These are phyloP conservation scores for Pterocarpus santalinus DNA, from an alignment of 306 rosid species.

Conservation along the genomic window DNA sequence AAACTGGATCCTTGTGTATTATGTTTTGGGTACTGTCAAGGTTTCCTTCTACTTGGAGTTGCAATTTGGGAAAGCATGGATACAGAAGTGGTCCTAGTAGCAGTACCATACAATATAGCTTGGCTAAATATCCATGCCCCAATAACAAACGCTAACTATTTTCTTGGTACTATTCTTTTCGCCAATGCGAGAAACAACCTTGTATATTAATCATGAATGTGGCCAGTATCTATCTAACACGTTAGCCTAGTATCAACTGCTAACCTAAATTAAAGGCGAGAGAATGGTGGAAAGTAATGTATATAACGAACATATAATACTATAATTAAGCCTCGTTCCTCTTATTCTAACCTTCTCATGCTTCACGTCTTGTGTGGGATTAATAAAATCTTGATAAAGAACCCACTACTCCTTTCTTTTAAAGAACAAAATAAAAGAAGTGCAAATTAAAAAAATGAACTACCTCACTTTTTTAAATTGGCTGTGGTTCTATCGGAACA, in stretches of 20 bases:
- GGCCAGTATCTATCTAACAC: background rate
- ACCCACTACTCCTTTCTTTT: background rate
- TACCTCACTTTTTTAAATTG: background rate
- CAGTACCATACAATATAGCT: background rate
- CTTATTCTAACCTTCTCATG: background rate
- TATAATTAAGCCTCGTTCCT: slow-evolving; percentile 33
- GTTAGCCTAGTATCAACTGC: background rate
- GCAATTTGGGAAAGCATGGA: slow-evolving; percentile 46
- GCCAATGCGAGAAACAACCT: slow-evolving; percentile 30
- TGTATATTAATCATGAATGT: slow-evolving; percentile 4
- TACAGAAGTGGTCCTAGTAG: slow-evolving; percentile 43
- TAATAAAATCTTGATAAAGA: slow-evolving; percentile 21
- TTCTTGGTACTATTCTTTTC: slow-evolving; percentile 35
- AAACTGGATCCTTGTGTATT: slow-evolving; percentile 38
- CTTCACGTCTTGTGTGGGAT: background rate
- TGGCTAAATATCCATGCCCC: slow-evolving; percentile 19
- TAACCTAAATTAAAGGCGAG: slow-evolving; percentile 21
- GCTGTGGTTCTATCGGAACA: background rate
- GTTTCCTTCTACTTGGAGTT: slow-evolving; percentile 45
- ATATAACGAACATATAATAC: background rate
- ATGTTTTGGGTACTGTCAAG: slow-evolving; percentile 54
- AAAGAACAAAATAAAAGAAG: background rate
- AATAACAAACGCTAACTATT: slow-evolving; percentile 12
- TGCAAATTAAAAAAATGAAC: background rate
- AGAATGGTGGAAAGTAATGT: slow-evolving; percentile 33